Base-by-base conservation (phyloP, 768 basidiomycete species). In the Pleurotus salmoneostramineus region DNA sequence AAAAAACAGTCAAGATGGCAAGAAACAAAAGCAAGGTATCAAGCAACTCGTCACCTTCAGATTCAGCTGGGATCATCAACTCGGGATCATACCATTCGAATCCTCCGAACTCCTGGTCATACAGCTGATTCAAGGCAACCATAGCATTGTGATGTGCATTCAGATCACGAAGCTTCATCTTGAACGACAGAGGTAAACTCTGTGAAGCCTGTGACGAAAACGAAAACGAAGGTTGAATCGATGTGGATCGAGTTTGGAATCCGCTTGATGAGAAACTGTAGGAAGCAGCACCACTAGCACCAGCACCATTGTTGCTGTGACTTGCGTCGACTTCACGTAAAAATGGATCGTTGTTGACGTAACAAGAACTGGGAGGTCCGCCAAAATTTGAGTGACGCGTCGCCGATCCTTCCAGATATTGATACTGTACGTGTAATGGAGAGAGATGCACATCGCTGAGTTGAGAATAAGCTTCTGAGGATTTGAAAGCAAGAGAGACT, bases 241-340 rank as follows among this genome's bases (percentile, higher is more conserved):
- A 55, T 21, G 37, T 55, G 17, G 40, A 55, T 27, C 36, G 52
- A 12, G 52, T 42, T 43, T 43, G 52, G 36, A 55, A 55, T 10
- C 52, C 52, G 21, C 52, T 43, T 11, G 52, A 42, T n/a, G 52
- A 55, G 40, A 32, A 55, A 31, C 52, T 43, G 31, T 43, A 40
- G 5, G 40, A 55, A 31, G 10, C 14, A 17, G 10, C 14, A 17
- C 43, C 40, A 21, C 31, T 31, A 27, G 21, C 21, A 27, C 21
- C 21, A 27, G 21, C 21, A 27, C 21, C 21, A 27, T 27, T 27
- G 21, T 27, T 27, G 3, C 21, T 27, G 21, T 27, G 27, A 27
- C n/a, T 4, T 49, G 48, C 48, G 48, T 27, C 21, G 21, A 27
- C 21, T 27, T 27, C 2, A 27, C 21, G 21, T 27, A 27, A 27